Percentiles rank a stretch among this genome's conserved stretches.
These are phyloP conservation scores for Sporothrix brasiliensis DNA, from an alignment of 2,329 filamentous ascomycete genomes.

Conservation along the genomic window DNA sequence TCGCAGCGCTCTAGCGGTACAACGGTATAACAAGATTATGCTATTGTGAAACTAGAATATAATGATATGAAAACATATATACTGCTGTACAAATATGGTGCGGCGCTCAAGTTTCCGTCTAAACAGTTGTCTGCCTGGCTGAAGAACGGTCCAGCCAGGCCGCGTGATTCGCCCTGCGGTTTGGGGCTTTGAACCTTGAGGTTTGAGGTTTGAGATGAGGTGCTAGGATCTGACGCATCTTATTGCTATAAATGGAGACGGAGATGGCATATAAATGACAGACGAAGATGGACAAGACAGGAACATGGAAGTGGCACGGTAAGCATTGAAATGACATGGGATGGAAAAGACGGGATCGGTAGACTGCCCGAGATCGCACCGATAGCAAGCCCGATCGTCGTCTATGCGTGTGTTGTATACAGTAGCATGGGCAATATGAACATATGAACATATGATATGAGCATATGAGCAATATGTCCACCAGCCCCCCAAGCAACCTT, in stretches of 20 bases:
- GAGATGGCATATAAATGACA: neutral
- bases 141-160: slow-evolving; percentile 8
- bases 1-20: neutral
- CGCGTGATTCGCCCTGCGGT: neutral
- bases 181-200: neutral
- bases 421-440: neutral
- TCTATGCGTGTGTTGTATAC: neutral
- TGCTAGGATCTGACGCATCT: neutral
- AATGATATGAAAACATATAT: neutral
- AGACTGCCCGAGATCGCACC: slow-evolving; percentile 19
- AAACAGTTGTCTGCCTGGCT: neutral
- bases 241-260: neutral
- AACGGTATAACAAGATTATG: neutral
- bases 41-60: too few species aligned
- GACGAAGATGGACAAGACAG: neutral
- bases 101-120: neutral
- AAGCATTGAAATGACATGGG: neutral
- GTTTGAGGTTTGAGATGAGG: neutral
- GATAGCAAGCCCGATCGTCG: neutral
- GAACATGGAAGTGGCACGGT: neutral
- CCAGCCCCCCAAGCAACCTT: neutral
- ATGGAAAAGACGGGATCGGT: slow-evolving; percentile 9
- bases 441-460: neutral
- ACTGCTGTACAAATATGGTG: neutral
- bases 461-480: neutral